phyloP scores from a whole-genome alignment of 768 basidiomycete species.

The Tylopilus felleus region DNA sequence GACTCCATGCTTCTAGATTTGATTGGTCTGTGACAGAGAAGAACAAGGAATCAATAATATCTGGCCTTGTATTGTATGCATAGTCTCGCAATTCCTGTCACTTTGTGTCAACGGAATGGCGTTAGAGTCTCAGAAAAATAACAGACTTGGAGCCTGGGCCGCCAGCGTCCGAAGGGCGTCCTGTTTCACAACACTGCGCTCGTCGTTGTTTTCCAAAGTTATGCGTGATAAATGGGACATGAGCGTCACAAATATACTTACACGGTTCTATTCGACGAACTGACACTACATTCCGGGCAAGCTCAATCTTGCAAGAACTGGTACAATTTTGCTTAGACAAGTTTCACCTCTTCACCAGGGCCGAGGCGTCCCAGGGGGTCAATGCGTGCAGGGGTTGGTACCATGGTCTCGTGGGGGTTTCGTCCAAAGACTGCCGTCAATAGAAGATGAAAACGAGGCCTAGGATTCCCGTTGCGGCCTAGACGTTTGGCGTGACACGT shows the following conservation, averaged over 20 bases:
- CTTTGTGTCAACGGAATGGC: not conserved
- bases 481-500: constrained; percentile 6
- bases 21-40: constrained; percentile 16
- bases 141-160: not conserved
- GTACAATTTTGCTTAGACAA: not conserved
- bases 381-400: not conserved
- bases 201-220: not conserved
- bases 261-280: not conserved
- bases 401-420: constrained; percentile 7
- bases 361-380: constrained; percentile 3
- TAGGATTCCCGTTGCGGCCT: constrained; percentile 9
- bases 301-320: not conserved
- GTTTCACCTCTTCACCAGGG: not conserved
- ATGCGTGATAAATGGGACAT: not conserved
- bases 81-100: constrained; percentile 4
- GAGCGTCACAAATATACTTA: not conserved
- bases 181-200: not conserved
- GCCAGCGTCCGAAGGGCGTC: not conserved
- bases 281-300: not conserved
- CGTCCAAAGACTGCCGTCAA: constrained; percentile 6
- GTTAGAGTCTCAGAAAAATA: not conserved
- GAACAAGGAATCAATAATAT: constrained; percentile 20
- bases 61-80: constrained; percentile 9
- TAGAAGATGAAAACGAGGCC: constrained; percentile 3
- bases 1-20: constrained; percentile 22